These are phyloP conservation scores for Candolleomyces efflorescens DNA, from an alignment of 768 basidiomycete species.

Conservation along the genomic window DNA sequence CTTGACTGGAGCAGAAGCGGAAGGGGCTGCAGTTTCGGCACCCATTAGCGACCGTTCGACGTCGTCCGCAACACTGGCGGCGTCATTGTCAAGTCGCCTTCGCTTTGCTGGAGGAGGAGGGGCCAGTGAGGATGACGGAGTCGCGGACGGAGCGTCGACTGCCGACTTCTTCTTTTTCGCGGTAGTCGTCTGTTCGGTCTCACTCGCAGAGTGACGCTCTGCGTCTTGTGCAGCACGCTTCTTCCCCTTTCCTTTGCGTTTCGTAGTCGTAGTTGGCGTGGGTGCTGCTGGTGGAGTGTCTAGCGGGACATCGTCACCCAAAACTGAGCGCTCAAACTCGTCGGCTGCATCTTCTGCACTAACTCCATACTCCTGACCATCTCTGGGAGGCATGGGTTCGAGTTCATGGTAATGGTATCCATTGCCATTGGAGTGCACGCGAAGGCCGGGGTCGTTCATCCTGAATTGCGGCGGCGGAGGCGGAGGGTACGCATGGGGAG, in stretches of 20 bases:
- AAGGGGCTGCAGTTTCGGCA: conserved; percentile 24
- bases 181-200: conserved; percentile 40
- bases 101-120: conserved; percentile 47
- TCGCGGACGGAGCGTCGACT: not conserved
- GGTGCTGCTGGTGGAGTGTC: conserved; percentile 11
- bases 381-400: not conserved
- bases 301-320: conserved; percentile 31
- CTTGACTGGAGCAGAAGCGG: conserved; percentile 27
- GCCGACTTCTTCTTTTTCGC: conserved; percentile 20
- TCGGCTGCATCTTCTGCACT: conserved; percentile 53
- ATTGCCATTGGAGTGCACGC: conserved; percentile 15
- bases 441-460: not conserved
- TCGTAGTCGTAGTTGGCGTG: conserved; percentile 15
- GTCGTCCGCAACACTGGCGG: conserved; percentile 39
- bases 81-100: conserved; percentile 50
- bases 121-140: conserved; percentile 21
- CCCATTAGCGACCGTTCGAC: conserved; percentile 37
- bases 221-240: conserved; percentile 48
- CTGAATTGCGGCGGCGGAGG: conserved; percentile 2
- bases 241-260: conserved; percentile 39
- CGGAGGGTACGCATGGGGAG: conserved; percentile 19
- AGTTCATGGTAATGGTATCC: conserved; percentile 26
- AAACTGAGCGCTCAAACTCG: conserved; percentile 52
- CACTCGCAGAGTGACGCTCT: conserved; percentile 59
- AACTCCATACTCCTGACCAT: conserved; percentile 14